These are phyloP conservation scores for Microdochium nivale DNA, from an alignment of 2,329 filamentous ascomycete genomes.

Conservation along the genomic window DNA sequence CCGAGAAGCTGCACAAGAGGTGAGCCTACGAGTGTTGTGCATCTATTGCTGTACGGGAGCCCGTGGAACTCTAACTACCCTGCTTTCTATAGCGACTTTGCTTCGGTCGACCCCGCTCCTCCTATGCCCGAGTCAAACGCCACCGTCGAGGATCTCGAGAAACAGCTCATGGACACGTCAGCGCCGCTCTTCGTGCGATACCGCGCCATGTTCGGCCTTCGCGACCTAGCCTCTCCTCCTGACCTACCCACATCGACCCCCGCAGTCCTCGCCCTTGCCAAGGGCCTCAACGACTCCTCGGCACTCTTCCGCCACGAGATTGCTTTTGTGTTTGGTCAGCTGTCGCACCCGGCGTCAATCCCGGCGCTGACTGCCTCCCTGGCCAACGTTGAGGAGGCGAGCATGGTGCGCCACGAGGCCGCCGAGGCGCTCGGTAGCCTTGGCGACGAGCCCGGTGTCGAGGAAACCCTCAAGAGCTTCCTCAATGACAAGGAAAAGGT, in stretches of 20 bases:
- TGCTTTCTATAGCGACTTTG: slow-evolving; percentile 63
- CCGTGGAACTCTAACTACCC: not conserved
- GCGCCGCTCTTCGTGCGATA: slow-evolving; percentile 86
- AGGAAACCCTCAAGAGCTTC: slow-evolving; percentile 75
- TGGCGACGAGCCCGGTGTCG: slow-evolving; percentile 87
- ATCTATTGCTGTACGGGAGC: too few species aligned
- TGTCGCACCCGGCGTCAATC: slow-evolving; percentile 94
- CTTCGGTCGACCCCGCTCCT: slow-evolving; percentile 90
- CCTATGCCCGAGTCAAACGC: slow-evolving; percentile 65
- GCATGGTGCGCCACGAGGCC: slow-evolving; percentile 97
- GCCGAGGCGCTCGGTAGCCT: slow-evolving; percentile 92
- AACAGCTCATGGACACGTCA: slow-evolving; percentile 67
- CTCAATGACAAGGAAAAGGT: slow-evolving; percentile 86
- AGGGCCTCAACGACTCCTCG: slow-evolving; percentile 76
- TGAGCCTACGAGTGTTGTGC: slow-evolving; percentile 26
- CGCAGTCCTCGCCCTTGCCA: slow-evolving; percentile 79
- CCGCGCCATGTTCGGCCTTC: slow-evolving; percentile 94
- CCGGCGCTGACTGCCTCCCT: slow-evolving; percentile 75
- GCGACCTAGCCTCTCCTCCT: slow-evolving; percentile 88
- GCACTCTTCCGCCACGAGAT: slow-evolving; percentile 96
- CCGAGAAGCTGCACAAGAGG: slow-evolving; percentile 77
- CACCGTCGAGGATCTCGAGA: slow-evolving; percentile 67
- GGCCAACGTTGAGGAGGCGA: slow-evolving; percentile 70
- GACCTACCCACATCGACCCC: slow-evolving; percentile 81
- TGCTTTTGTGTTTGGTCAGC: slow-evolving; percentile 94